These are phyloP conservation scores for Cercis canadensis DNA, from an alignment of 306 rosid species.

Conservation along the genomic window DNA sequence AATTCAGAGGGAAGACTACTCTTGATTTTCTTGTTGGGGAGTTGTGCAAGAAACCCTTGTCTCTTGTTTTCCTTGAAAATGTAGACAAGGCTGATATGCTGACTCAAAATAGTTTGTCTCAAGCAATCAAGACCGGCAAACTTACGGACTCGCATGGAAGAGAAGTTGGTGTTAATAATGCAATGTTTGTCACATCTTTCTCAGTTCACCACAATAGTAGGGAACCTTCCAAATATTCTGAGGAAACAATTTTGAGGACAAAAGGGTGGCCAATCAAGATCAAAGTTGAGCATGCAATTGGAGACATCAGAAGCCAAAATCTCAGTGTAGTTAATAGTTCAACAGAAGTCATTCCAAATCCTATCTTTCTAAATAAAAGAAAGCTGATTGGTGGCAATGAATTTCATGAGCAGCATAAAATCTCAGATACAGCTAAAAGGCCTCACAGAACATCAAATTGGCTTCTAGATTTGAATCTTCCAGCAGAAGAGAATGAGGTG, in stretches of 20 bases:
- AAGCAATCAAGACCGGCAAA: conserved; percentile 79
- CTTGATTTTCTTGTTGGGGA: conserved; percentile 78
- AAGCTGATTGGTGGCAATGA: conserved; percentile 57
- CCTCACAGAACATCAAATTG: conserved; percentile 60
- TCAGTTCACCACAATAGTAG: conserved; percentile 34
- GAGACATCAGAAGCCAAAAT: conserved; percentile 49
- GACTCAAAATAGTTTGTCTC: conserved; percentile 66
- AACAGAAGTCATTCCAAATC: conserved; percentile 45
- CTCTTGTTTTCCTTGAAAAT: conserved; percentile 81
- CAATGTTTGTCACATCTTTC: conserved; percentile 64
- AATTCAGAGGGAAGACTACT: conserved; percentile 83
- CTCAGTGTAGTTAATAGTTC: conserved; percentile 39
- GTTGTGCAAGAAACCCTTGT: conserved; percentile 69
- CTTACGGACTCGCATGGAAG: conserved; percentile 80
- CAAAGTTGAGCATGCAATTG: conserved; percentile 49
- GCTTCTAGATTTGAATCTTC: conserved; percentile 84
- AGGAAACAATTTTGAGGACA: conserved; percentile 64
- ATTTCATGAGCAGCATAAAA: conserved; percentile 49
- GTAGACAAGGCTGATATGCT: conserved; percentile 79
- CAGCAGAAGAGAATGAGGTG: conserved; percentile 69
- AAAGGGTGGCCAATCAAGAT: conserved; percentile 63
- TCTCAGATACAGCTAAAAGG: conserved; percentile 65
- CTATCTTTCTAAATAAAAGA: conserved; percentile 65
- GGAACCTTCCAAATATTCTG: conserved; percentile 57
- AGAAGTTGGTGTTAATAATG: conserved; percentile 72